Evolutionary conservation across 2,329 filamentous ascomycete genomes (phyloP), one percentile per base, ranked within the genome.

Genomic region (Aureobasidium uvarum): DNA sequence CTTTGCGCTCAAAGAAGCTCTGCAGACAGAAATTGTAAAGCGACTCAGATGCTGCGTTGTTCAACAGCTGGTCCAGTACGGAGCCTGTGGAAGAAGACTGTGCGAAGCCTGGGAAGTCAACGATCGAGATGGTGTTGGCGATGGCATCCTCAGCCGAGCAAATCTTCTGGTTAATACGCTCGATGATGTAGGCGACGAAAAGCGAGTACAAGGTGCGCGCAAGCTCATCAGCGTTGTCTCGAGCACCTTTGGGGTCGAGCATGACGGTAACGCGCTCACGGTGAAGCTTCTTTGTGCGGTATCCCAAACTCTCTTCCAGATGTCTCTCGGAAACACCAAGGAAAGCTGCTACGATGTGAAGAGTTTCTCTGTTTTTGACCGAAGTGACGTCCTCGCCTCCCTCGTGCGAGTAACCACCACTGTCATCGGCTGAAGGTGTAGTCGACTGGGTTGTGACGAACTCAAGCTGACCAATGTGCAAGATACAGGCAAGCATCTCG

Each of bases 211-310:
- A 81, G 0, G 94, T 97, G 60, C 94, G 86, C 5, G 95, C 93
- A 56, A 99, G 85, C 77, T 98, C 95, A 73, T 98, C 93, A 18
- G 95, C 95, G 71, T 97, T 97, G 45, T 87, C 89, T 59, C 92
- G 89, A 52, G 95, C 95, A 45, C 95, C 95, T 66, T 87, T 88
- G 7, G 94, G 91, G 74, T 99, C 95, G 39, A 99, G 85, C 93
- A 99, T 96, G 69, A 99, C 91, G 0, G 95, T 99, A n/a, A 99
- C 95, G 64, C 95, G 89, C 81, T 99, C 95, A 69, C 92, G 90
- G 74, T 96, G 91, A 65, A 99, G 89, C 71, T 95, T 97, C 82
- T 96, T 97, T 23, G 92, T 98, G 80, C 96, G 96, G 82, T 97
- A 96, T 3, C 93, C 92, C 66, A 99, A 82, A 36, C 92, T 96